phyloP scores from a whole-genome alignment of 2,329 filamentous ascomycete species.

The Aspergillus novoparasiticus region DNA sequence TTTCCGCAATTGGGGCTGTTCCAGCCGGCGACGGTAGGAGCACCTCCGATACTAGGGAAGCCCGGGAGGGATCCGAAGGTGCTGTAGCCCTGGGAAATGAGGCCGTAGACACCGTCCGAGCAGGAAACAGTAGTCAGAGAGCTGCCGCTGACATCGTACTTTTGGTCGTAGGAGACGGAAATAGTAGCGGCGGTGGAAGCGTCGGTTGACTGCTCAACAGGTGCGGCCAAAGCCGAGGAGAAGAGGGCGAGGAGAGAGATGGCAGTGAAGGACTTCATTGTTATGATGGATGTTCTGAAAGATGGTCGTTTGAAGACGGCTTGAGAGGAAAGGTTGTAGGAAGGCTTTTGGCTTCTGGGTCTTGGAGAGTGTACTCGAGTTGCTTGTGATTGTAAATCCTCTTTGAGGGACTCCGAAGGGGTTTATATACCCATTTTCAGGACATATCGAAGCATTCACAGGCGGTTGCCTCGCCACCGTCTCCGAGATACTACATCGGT shows the following conservation, averaged over 20 bases:
- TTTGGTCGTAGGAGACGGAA: conserved; percentile 69
- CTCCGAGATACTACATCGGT: background rate
- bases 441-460: background rate
- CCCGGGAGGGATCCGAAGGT: conserved; percentile 49
- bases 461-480: background rate
- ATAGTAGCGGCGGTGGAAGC: conserved; percentile 19
- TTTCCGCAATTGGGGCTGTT: conserved; percentile 53
- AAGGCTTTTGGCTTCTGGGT: background rate
- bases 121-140: conserved; percentile 57
- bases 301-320: background rate
- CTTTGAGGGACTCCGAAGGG: background rate
- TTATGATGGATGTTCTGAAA: conserved; percentile 4
- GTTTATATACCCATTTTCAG: conserved; percentile 5
- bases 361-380: background rate
- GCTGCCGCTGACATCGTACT: conserved; percentile 65
- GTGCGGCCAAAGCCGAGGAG: conserved; percentile 26
- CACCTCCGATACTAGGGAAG: conserved; percentile 55
- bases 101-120: conserved; percentile 40
- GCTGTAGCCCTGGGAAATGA: conserved; percentile 33
- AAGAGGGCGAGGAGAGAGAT: conserved; percentile 27
- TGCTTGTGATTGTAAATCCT: background rate
- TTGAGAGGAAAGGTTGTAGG: background rate
- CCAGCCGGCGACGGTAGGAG: conserved; percentile 51
- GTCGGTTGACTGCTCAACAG: conserved; percentile 12
- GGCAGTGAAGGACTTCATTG: conserved; percentile 31